phyloP scores from a whole-genome alignment of 306 rosid genomes.

The Vachellia pachyceras region DNA sequence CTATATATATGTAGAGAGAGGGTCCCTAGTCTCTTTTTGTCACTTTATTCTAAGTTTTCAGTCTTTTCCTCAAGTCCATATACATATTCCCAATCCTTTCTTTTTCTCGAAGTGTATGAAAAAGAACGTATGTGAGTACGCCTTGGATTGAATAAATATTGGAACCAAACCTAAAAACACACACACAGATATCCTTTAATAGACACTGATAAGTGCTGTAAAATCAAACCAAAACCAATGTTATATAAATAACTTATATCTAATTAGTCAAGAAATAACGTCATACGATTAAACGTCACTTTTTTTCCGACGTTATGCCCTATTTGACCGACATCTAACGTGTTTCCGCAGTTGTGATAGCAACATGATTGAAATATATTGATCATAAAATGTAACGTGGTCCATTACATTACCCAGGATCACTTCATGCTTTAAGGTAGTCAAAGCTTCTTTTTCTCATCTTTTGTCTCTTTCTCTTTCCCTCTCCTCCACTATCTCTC shows the following conservation, averaged over 20 bases:
- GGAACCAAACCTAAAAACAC: constrained; percentile 42
- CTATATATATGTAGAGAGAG: background rate
- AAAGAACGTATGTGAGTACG: constrained; percentile 51
- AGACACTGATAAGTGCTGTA: too few species aligned
- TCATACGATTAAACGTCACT: too few species aligned
- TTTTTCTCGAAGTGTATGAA: constrained; percentile 51
- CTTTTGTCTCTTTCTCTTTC: constrained; percentile 38
- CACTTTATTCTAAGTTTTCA: constrained; percentile 46
- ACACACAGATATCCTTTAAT: too few species aligned
- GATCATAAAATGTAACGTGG: constrained; percentile 67
- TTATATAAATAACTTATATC: too few species aligned
- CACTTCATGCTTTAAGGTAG: constrained; percentile 69
- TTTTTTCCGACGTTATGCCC: too few species aligned
- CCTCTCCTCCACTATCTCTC: constrained; percentile 17
- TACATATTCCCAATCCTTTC: constrained; percentile 44
- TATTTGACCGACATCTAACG: too few species aligned
- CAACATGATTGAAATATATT: constrained; percentile 37
- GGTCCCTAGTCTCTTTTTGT: constrained; percentile 40
- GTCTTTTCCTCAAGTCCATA: constrained; percentile 54
- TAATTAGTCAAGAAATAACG: too few species aligned
- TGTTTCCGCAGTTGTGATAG: too few species aligned
- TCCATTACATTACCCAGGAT: constrained; percentile 86
- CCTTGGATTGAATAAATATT: constrained; percentile 41
- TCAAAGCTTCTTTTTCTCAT: constrained; percentile 44
- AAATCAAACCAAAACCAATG: too few species aligned